Conservation (phyloP, 176 grass and related monocot species). For the Chloris gayana region DNA sequence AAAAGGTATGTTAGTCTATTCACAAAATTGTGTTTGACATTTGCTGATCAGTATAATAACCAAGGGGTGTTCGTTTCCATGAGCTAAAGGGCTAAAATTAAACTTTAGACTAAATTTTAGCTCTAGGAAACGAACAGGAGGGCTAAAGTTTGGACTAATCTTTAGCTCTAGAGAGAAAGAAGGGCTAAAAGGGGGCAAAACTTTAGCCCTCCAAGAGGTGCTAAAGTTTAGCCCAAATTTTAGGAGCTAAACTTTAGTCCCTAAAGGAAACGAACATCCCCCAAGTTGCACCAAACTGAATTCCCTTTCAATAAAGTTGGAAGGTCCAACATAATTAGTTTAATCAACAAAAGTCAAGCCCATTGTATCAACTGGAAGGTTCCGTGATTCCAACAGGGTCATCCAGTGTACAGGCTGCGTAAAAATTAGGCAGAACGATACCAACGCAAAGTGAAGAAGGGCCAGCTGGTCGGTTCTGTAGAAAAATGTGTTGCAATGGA, state of each 20-base stretch:
- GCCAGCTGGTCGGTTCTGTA: not conserved
- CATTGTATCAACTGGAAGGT: not conserved
- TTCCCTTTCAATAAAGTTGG: not conserved
- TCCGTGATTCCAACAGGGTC: not conserved
- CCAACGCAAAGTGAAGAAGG: not conserved
- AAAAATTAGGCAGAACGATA: not conserved
- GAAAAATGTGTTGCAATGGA: not conserved
- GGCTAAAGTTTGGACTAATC: too few species aligned
- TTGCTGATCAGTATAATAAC: not conserved
- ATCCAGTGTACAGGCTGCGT: not conserved
- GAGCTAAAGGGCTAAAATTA: too few species aligned
- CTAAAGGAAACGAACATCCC: too few species aligned
- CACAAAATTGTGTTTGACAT: not conserved
- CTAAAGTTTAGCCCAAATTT: too few species aligned
- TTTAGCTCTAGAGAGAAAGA: too few species aligned
- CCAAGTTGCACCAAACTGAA: not conserved
- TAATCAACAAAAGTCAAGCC: constrained; percentile 19
- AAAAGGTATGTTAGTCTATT: too few species aligned
- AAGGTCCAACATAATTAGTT: not conserved
- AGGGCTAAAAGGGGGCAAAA: too few species aligned
- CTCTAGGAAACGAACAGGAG: too few species aligned
- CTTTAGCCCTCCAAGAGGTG: too few species aligned
- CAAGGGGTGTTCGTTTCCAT: too few species aligned
- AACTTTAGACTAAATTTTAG: too few species aligned
- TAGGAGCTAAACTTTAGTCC: too few species aligned